Base-by-base conservation (phyloP, 176 grass and related monocot genomes). In the Musa beccarii region DNA sequence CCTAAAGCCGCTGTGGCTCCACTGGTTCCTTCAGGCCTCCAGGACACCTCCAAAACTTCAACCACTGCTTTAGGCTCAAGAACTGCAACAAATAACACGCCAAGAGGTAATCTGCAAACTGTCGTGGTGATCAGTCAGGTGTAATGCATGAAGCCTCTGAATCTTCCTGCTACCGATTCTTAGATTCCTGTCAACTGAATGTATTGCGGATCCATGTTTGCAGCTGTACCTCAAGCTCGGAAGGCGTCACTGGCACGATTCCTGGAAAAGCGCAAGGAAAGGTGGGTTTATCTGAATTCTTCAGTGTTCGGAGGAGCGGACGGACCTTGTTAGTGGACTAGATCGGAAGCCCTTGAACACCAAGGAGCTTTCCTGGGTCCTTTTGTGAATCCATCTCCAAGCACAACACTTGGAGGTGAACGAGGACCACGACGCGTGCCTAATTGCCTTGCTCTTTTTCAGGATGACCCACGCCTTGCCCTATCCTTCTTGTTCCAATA, bases 201-300 rank as follows among this genome's bases (percentile, higher is more conserved):
- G 78, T 64, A 67, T 15, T 11, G 74, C 23, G 77, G 65, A 3
- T 70, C 34, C 50, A 69, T 81, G 0, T 55, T 78, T 83, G 51
- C 83, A 96, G 93, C 85, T 85, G 87, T 96, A 5, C 89, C 93
- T 77, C 93, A 92, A 81, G 93, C 93, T 72, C 74, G 93, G 59
- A 92, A 90, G 81, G 87, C 87, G 2, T 96, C 89, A 25, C 74
- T 96, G 75, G 87, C 85, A 63, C 87, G 92, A 65, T 96, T 96
- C 79, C 79, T 96, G 76, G 92, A 96, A 69, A 96, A 87, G 74
- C 78, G 92, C 57, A 96, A 96, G 74, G 92, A 89, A 82, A 96
- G 92, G 92, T 92, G 82, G 10, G 56, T 21, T 21, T 55, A 20
- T 28, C 22, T 26, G 11, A 11, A 28, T 67, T 24, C 22, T 67